Base-by-base conservation (phyloP, 106 monocot species). In the Acanthochlamys bracteata region DNA sequence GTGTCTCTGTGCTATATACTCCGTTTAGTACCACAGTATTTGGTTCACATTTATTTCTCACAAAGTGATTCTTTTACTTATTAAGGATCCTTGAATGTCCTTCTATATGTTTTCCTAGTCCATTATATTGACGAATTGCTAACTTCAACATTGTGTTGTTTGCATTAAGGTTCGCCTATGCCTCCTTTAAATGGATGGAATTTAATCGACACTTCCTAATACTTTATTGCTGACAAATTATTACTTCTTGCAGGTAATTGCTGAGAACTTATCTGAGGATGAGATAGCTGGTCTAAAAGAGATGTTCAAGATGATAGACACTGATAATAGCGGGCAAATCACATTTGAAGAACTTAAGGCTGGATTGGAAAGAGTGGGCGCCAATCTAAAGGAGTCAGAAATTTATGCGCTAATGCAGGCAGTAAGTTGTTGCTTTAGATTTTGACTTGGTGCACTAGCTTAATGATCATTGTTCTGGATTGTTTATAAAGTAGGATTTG, bases 251-350 rank as follows among this genome's bases (percentile, higher is more conserved):
- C 65, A 80, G 80, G 67, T 80, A 41, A 80, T 80, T 63, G 80
- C 80, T 25, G 62, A 80, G 61, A 71, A 67, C 53, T 63, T 80
- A 4, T 80, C 80, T 26, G 80, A 75, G 43, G 80, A 80, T 65
- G 79, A 80, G 55, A 80, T 80, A 55, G 79, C 79, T 11, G 79
- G 79, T 42, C 55, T 80, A 17, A 80, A 70, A 71, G 79, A 80
- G 49, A 71, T 80, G 79, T 80, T 80, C 60, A 70, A 80, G 45
- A 80, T 80, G 79, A 74, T 80, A 70, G 79, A 80, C 41, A 75
- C 79, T 41, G 79, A 80, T 42, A 75, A 75, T 25, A 80, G 79
- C 55, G 79, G 79, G 27, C 74, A 74, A 33, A 80, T 80, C 42
- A 80, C 79, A 13, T 80, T 55, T 62, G 79, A 80, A 66, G 79